Evolutionary conservation across 2,329 filamentous ascomycete species (phyloP), one percentile per base, ranked within the genome.

Genomic region (Aspergillus quadricinctus): DNA sequence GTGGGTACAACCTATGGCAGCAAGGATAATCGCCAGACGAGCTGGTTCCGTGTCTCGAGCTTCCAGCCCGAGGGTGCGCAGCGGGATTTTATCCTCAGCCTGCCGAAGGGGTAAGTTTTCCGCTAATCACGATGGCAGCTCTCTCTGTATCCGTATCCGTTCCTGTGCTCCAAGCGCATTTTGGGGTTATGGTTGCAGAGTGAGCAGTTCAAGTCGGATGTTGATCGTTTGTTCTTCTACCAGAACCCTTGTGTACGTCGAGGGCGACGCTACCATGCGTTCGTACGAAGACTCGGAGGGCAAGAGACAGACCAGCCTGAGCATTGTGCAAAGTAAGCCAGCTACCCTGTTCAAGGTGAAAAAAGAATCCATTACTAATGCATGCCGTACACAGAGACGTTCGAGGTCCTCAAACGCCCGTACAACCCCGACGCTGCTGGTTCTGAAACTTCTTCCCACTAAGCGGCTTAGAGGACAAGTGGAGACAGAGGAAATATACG

Each of bases 41-140:
- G 88, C 80, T 97, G 89, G 89, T 97, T 95, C 82, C 82, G 81
- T 56, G 80, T 97, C 54, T 80, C 86, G 35, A 85, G 81, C 77
- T 97, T 97, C 72, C 66, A 78, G 52, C 77, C 79, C 14, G 86
- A 90, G 62, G 89, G 72, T n/a, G 75, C 82, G 50, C 80, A 83
- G 71, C 86, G 87, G 69, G 89, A 96, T 61, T 88, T 83, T 69
- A 72, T 96, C 65, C 77, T 89, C 69, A 79, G 76, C 67, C 75
- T 97, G 74, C 85, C 85, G 54, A 97, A 97, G 81, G 93, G 93
- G 90, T 96, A 77, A 73, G 89, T 83, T 35, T 53, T 52, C 10
- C 49, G 28, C 52, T 48, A 53, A 58, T 43, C 31, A 17, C 6
- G 14, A 14, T 17, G 17, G 31, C 14, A n/a, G 31, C 31, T n/a